Conservation (phyloP, 148 eudicot genomes). For the Camellia sinensis region DNA sequence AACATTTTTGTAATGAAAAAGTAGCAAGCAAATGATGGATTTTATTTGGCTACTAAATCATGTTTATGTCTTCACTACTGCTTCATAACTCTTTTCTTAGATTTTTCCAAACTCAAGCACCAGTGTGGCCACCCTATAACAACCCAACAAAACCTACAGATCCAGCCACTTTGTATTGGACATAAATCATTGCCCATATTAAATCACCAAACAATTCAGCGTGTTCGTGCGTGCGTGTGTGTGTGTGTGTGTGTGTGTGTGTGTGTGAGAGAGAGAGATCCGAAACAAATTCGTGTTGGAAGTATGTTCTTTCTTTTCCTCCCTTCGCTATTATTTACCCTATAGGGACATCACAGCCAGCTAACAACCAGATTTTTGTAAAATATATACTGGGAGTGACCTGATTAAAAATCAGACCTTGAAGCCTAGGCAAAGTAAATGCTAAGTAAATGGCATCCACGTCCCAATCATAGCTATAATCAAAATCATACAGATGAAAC, state of each 20-base stretch:
- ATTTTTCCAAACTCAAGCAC: too few species aligned
- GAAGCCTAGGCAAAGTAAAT: not conserved
- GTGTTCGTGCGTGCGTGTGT: not conserved
- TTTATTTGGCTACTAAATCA: not conserved
- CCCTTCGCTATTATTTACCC: not conserved
- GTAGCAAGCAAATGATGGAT: not conserved
- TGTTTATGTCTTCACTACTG: constrained; percentile 1
- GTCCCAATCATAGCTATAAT: not conserved
- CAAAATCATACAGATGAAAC: not conserved
- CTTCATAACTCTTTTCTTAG: not conserved
- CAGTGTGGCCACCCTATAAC: too few species aligned
- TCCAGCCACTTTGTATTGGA: not conserved
- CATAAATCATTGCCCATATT: not conserved
- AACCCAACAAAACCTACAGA: not conserved
- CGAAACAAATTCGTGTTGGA: too few species aligned
- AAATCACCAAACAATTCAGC: not conserved
- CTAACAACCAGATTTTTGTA: not conserved
- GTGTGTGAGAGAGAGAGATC: not conserved
- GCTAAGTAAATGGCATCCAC: not conserved
- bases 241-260: not conserved
- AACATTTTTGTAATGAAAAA: not conserved
- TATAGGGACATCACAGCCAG: not conserved
- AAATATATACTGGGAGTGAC: not conserved
- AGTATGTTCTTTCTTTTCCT: not conserved
- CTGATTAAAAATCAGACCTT: not conserved